Base-by-base conservation (phyloP, 805 yeast genomes). In the Metschnikowia kofuensis region DNA sequence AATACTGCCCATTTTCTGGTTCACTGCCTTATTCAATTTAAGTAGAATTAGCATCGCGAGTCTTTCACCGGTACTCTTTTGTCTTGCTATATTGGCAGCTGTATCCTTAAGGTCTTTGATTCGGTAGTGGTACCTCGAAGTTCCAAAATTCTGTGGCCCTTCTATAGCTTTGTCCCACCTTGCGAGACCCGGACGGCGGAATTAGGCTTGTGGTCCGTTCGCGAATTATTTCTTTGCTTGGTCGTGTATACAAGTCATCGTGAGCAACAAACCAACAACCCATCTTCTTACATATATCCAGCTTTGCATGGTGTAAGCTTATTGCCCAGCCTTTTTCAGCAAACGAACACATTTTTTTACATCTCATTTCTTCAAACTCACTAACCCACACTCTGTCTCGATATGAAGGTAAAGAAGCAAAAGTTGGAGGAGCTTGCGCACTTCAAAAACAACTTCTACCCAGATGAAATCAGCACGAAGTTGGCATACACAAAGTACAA, bases 401-500 rank as follows among this genome's bases (percentile, higher is more conserved):
- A 27, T 38, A 54, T 54, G 58, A 47, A 38, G 12, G 38, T 47
- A 12, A 56, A 56, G 41, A 50, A 50, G 35, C 58, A 56, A 27
- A 53, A 53, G 35, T 38, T 55, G 37, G 57, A 55, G 32, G 50
- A 44, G 31, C 52, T 55, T 35, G 46, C 54, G 10, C 44, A 43
- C 15, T 56, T 56, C 38, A 29, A 50, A 36, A 56, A 48, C 44
- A 44, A 32, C 15, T 47, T 43, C 35, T 56, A 56, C 28, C 53
- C 53, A 2, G 31, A 34, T 27, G 57, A 55, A 40, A 51, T 56
- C 40, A 47, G 51, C 35, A 47, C 57, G 11, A 41, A 36, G 39
- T 35, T 44, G 35, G 60, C 57, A 14, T 47, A 55, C 38, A 48
- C 51, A 8, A 59, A 60, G 51, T 67, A 67, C 53, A 49, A 58